Evolutionary conservation across 495 filamentous ascomycete species (phyloP), one percentile per base, ranked within the genome.

Genomic region (Friedmanniomyces endolithicus): DNA sequence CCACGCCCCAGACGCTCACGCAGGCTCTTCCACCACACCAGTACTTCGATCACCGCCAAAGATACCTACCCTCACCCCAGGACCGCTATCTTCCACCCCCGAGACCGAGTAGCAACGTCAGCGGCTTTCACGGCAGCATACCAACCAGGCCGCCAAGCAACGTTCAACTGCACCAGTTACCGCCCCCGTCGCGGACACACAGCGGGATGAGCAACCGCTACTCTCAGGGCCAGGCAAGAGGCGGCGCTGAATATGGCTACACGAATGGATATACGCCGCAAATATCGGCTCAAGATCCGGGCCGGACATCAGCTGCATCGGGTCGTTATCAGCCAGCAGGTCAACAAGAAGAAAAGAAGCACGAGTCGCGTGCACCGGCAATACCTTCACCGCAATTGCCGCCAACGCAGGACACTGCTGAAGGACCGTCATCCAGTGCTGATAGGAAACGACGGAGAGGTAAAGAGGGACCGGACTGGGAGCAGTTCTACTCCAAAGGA

Each of bases 61-160:
- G 44, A 29, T 60, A 55, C 39, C 52, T 60, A 2, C 57, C 57
- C 23, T 55, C 52, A n/a, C 57, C 57, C 8, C 59, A 57, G 43
- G 59, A 62, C 6, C 59, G 59, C 3, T 58, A 62, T 35, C 51
- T 62, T 6, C 59, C 59, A 7, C 59, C 55, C 7, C 59, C 59
- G 44, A 53, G 59, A 35, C 59, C 59, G 19, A 58, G 37, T 55
- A 62, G 59, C 46, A 62, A 62, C 47, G 4, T 52, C 49, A 55
- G 37, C 17, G 16, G 50, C 40, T 58, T 55, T 34, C 52, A 58
- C 55, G 29, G 41, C 7, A 62, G 47, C 37, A 50, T 62, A 14
- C 59, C 54, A 1, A 47, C 59, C 6, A 31, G 59, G 19, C 59
- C 59, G 20, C 37, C 59, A 12, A 62, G 59, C 53, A 58, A 57